Percentiles rank a stretch among this genome's conserved stretches.
Evolutionary conservation across 352 stramenopile genomes (phyloP).

Genomic region (Globisporangium takayamanum): DNA sequence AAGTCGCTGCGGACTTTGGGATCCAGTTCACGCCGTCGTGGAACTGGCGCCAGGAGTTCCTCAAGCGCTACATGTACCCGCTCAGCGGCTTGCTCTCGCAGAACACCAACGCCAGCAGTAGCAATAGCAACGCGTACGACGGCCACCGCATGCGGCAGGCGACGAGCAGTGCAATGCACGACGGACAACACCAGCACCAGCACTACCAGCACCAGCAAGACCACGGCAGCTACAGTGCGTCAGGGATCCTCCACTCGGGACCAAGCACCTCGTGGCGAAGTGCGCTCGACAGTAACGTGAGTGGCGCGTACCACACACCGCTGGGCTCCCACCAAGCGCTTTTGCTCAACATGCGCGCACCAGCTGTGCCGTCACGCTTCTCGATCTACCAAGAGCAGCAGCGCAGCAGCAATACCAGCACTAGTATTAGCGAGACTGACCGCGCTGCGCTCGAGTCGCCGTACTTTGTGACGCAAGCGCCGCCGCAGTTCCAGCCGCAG

Average conservation of each 20-base stretch:
- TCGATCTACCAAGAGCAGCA: slow-evolving; percentile 11
- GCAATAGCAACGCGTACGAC: slow-evolving; percentile 2
- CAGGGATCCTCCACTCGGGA: background rate
- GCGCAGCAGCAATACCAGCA: background rate
- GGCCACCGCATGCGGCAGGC: slow-evolving; percentile 1
- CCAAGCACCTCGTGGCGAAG: background rate
- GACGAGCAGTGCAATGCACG: background rate
- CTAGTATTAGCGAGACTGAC: background rate
- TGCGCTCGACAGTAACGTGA: slow-evolving; percentile 1
- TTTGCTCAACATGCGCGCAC: slow-evolving; percentile 11
- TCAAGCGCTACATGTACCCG: slow-evolving; percentile 16
- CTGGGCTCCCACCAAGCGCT: slow-evolving; percentile 13
- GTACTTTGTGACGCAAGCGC: slow-evolving; percentile 3
- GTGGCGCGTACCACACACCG: slow-evolving; percentile 6
- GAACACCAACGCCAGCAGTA: background rate
- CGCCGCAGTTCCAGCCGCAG: slow-evolving; percentile 4
- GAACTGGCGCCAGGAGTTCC: slow-evolving; percentile 14
- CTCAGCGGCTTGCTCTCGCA: slow-evolving; percentile 5
- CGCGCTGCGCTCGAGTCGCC: slow-evolving; percentile 1
- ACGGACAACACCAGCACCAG: background rate
- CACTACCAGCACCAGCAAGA: slow-evolving; percentile 11
- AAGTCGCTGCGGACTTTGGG: slow-evolving; percentile 8
- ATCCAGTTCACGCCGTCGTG: slow-evolving; percentile 11
- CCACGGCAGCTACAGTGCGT: slow-evolving; percentile 1
- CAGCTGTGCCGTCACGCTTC: slow-evolving; percentile 4